Base-by-base conservation (phyloP, 495 filamentous ascomycete species). In the Penicillium canescens region DNA sequence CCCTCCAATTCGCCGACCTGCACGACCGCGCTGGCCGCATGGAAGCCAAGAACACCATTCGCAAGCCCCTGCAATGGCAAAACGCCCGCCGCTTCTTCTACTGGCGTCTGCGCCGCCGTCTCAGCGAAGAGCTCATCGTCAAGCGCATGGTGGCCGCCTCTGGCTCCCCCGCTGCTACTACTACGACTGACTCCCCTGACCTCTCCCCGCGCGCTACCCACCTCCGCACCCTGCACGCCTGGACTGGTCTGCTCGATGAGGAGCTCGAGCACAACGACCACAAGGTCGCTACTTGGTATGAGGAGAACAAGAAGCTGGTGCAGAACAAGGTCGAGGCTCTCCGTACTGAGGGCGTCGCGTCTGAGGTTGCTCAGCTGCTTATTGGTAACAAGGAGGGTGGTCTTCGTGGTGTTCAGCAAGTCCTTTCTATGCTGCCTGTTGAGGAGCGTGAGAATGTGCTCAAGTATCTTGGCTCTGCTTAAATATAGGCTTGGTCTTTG, bases 1-100 rank as follows among this genome's bases (percentile, higher is more conserved):
- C 91, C 35, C 74, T 96, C 26, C 94, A 98, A 68, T 98, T 96
- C 62, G 92, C 94, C 47, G 94, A 98, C 70, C 84, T 98, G 47
- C 94, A 98, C 76, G 94, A 98, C 71, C 92, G 95, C 33, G 89
- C 94, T 43, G 95, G 94, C 46, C 89, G 94, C 73, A 98, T 98
- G 94, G 80, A 95, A 72, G 94, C 94, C 70, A 98, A 98, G 85
- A 87, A 90, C 52, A 86, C 87, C 57, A 97, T 98, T 66, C 90
- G 95, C 47, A 79, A 84, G 55, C 75, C 87, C 2, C 81, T 98
- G 14, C 79, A 84, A 65, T 98, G 92, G 95, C 80, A 84, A 68
- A 85, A 96, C 55, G 87, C 93, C 42, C 86, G 94, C 57, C 90
- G 95, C 66, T 98, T 96, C 89, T 98, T 98, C 85, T 98, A 97